Base-by-base conservation (phyloP, 1,139 yeast genomes). In the Chernovozyma sophiae-reginae region DNA sequence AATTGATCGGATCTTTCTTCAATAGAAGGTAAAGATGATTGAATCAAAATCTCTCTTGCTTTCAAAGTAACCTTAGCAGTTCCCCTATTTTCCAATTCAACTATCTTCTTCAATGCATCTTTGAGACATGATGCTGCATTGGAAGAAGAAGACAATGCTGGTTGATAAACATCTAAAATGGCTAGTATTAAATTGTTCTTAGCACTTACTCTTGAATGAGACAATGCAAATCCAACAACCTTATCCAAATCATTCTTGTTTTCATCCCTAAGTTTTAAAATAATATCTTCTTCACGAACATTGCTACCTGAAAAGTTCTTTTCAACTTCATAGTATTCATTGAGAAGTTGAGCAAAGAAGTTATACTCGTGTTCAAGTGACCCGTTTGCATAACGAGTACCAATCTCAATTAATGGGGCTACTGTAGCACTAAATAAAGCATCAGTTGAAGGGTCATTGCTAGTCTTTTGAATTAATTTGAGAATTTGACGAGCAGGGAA, bases 1-100 rank as follows among this genome's bases (percentile, higher is more conserved):
- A 92, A 77, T 69, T 94, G 98, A 58, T 90, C 97, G 19, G 96
- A 84, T 68, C 98, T 83, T 68, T 92, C 98, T 62, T 86, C 82
- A 47, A 89, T 82, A 4, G 97, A 89, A 32, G 99, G 98, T 64
- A 92, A 74, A 30, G 97, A 87, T 59, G 97, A 90, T 70, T 90
- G 96, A 52, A 92, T 92, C 54, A 92, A 77, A 45, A 92, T 85
- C 66, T 94, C 99, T 61, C 97, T 81, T 1, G 97, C 97, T 62
- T 87, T 89, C 56, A 92, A 74, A n/a, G 96, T 86, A 37, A 92
- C 97, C 72, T 90, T 92, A 25, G 95, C 92, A 33, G 96, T 81
- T 13, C 86, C 79, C 58, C 96, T 83, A 27, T 92, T 75, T 53
- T 90, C 97, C 49, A 92, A 74, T 58, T 86, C 94, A 39, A 89